phyloP scores from a whole-genome alignment of 805 yeast genomes.

The Torulaspora maleeae region DNA sequence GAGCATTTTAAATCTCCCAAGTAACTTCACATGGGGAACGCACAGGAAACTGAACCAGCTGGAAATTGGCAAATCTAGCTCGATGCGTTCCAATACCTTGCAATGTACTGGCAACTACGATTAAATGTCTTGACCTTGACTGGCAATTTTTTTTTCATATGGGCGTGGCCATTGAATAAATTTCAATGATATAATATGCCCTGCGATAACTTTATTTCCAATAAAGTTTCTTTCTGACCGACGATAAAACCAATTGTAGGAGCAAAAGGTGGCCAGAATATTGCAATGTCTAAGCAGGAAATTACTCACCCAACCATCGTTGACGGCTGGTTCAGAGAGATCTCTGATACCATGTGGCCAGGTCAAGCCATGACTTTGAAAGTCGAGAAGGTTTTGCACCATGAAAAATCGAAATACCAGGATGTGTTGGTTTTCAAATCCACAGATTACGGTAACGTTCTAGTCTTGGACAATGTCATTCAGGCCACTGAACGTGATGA shows the following conservation, averaged over 20 bases:
- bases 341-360: slow-evolving; percentile 96
- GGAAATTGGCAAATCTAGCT: no score
- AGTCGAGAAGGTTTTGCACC: slow-evolving; percentile 82
- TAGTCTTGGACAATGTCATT: slow-evolving; percentile 90
- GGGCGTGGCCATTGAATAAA: no score
- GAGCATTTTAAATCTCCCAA: no score
- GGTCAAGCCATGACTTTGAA: slow-evolving; percentile 94
- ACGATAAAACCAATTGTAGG: neutral
- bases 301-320: slow-evolving; percentile 42
- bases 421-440: slow-evolving; percentile 92
- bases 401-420: slow-evolving; percentile 83
- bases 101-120: no score
- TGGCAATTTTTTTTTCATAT: no score
- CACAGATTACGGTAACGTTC: slow-evolving; percentile 89
- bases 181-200: no score
- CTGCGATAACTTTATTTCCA: no score
- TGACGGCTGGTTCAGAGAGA: slow-evolving; percentile 95
- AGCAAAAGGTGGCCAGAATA: neutral
- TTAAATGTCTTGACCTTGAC: no score
- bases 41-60: no score
- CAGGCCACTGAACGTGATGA: slow-evolving; percentile 98
- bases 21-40: no score
- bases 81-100: no score
- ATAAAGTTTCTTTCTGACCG: neutral
- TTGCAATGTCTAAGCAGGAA: slow-evolving; percentile 31